Percentiles rank a stretch among this genome's conserved stretches.
phyloP scores from a whole-genome alignment of 371 early-diverging fungal genomes.

The Mucor mucedo region DNA sequence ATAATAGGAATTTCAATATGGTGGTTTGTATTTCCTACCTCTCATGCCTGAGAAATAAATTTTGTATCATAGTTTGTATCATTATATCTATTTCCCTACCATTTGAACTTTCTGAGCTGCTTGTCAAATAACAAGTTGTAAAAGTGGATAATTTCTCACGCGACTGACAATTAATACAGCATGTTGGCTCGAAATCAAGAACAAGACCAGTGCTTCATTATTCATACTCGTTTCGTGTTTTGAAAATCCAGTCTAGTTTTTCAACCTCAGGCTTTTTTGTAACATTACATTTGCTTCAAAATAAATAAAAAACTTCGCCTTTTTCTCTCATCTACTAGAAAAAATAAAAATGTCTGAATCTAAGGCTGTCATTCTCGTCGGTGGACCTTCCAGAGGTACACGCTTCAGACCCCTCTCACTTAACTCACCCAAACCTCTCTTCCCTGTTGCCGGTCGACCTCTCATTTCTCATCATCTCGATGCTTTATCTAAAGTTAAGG shows the following conservation, averaged over 20 bases:
- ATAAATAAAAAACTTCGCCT: not conserved
- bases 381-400: constrained; percentile 96
- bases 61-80: not conserved
- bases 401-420: constrained; percentile 97
- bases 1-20: constrained; percentile 36
- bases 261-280: not conserved
- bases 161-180: too few species aligned
- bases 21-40: constrained; percentile 24
- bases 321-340: constrained; percentile 3
- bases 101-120: too few species aligned
- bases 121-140: too few species aligned
- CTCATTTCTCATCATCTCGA: constrained; percentile 95
- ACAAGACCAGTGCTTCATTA: too few species aligned
- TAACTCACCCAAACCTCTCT: constrained; percentile 95
- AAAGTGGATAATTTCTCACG: too few species aligned
- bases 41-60: not conserved
- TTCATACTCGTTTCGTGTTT: too few species aligned
- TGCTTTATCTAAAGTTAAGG: constrained; percentile 85
- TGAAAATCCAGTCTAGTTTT: too few species aligned
- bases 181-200: too few species aligned
- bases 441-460: constrained; percentile 95
- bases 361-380: constrained; percentile 95
- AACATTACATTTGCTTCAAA: not conserved
- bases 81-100: too few species aligned
- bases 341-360: constrained; percentile 17